Percentiles rank a stretch among this genome's conserved stretches.
phyloP scores from a whole-genome alignment of 768 basidiomycete genomes.

The Tulasnella sp. region DNA sequence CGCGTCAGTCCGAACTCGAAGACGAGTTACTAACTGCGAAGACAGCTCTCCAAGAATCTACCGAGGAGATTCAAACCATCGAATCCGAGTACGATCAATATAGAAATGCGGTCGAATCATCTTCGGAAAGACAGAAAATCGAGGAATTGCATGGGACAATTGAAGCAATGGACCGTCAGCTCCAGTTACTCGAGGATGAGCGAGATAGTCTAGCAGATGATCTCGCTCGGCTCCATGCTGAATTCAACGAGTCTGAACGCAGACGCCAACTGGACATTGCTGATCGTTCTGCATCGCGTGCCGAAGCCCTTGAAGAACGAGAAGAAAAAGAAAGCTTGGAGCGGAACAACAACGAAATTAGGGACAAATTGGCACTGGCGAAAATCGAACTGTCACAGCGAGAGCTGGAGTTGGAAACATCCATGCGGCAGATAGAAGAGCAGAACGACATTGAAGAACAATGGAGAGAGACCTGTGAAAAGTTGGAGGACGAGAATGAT shows the following conservation, averaged over 20 bases:
- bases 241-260: slow-evolving; percentile 52
- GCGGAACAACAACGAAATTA: slow-evolving; percentile 36
- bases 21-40: slow-evolving; percentile 58
- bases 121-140: slow-evolving; percentile 12
- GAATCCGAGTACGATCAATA: slow-evolving; percentile 18
- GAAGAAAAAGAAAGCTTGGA: slow-evolving; percentile 71
- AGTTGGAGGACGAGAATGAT: slow-evolving; percentile 12
- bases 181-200: slow-evolving; percentile 45
- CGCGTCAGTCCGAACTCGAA: slow-evolving; percentile 20
- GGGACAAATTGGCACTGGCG: slow-evolving; percentile 66
- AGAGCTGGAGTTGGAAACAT: neutral
- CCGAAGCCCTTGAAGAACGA: slow-evolving; percentile 52
- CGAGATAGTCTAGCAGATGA: slow-evolving; percentile 57
- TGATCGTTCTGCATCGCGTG: slow-evolving; percentile 63
- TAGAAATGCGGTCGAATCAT: neutral
- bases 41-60: slow-evolving; percentile 64
- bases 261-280: slow-evolving; percentile 47
- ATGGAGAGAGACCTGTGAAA: too few relatives aligned
- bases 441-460: too few relatives aligned
- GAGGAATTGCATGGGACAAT: slow-evolving; percentile 37
- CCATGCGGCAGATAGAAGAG: too few relatives aligned
- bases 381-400: slow-evolving; percentile 75
- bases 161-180: slow-evolving; percentile 27
- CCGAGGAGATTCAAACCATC: slow-evolving; percentile 68
- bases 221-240: slow-evolving; percentile 46